A percentile compares a stretch with the other conserved stretches of the same genome.
phyloP scores from a whole-genome alignment of 1,284 basidiomycete species.

The Pyrrhoderma noxium region DNA sequence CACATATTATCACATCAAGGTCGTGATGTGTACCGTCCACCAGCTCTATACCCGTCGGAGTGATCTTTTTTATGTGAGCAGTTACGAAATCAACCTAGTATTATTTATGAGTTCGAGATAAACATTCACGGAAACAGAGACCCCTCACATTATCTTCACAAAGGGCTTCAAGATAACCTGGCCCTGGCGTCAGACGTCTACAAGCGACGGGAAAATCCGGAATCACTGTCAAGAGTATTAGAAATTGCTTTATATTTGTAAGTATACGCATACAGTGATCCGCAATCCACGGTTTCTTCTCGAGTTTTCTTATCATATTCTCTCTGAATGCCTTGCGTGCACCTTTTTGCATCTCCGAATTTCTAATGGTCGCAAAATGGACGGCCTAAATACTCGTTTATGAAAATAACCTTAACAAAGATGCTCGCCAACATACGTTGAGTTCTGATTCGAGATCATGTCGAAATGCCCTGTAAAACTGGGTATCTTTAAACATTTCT shows the following conservation, averaged over 20 bases:
- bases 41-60: constrained; percentile 47
- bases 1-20: constrained; percentile 53
- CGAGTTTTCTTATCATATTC: constrained; percentile 44
- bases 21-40: constrained; percentile 45
- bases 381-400: constrained; percentile 31
- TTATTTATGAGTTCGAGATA: neutral
- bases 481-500: constrained; percentile 39
- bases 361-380: constrained; percentile 38
- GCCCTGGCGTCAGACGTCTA: constrained; percentile 55
- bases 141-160: constrained; percentile 47
- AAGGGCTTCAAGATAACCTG: constrained; percentile 58
- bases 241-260: too few relatives aligned
- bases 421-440: constrained; percentile 35
- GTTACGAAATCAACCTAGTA: constrained; percentile 50
- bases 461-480: constrained; percentile 44
- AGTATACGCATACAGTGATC: constrained; percentile 48
- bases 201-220: constrained; percentile 53
- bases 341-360: constrained; percentile 35
- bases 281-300: constrained; percentile 51
- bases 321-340: constrained; percentile 36
- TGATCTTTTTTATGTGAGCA: constrained; percentile 41
- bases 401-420: neutral
- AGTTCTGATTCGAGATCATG: constrained; percentile 43
- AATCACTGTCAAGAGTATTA: constrained; percentile 45
- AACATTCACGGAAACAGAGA: neutral